These are phyloP conservation scores for Rhizopogon sp. DNA, from an alignment of 768 basidiomycete genomes.

Conservation along the genomic window DNA sequence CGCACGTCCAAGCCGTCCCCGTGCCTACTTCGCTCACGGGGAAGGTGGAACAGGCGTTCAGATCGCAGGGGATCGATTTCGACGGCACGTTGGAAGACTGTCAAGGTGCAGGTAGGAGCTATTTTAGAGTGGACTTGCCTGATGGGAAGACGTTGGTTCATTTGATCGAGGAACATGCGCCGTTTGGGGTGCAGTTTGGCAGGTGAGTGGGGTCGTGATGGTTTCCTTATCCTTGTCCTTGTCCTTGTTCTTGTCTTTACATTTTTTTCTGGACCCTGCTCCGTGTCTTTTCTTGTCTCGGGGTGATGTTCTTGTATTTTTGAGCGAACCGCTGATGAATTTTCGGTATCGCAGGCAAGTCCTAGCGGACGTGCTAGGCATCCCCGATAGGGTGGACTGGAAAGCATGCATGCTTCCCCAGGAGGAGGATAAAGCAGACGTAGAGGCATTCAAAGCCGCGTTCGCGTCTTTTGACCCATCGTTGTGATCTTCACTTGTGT, in stretches of 20 bases:
- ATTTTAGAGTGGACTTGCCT: conserved; percentile 90
- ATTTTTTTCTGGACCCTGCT: not conserved
- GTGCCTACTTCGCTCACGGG: conserved; percentile 59
- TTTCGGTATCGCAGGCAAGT: conserved; percentile 55
- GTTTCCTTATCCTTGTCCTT: not conserved
- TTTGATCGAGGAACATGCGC: conserved; percentile 67
- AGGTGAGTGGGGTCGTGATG: conserved; percentile 48
- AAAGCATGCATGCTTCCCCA: conserved; percentile 80
- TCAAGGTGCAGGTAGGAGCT: conserved; percentile 52
- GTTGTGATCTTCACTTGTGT: conserved; percentile 11
- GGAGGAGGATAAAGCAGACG: conserved; percentile 83
- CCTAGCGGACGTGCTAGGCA: conserved; percentile 68
- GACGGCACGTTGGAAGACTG: conserved; percentile 52
- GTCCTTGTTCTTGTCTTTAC: not conserved
- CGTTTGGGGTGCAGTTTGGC: conserved; percentile 91
- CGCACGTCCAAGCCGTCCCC: conserved; percentile 86
- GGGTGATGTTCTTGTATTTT: not conserved
- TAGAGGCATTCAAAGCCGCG: conserved; percentile 75
- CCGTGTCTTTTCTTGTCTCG: not conserved
- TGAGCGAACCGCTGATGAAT: conserved; percentile 1
- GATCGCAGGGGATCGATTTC: conserved; percentile 63
- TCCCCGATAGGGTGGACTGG: conserved; percentile 86
- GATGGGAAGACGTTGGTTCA: conserved; percentile 84
- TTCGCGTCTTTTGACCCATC: conserved; percentile 72
- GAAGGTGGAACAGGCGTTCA: conserved; percentile 68